phyloP scores from a whole-genome alignment of 768 basidiomycete species.

The Cystoderma amianthinum region DNA sequence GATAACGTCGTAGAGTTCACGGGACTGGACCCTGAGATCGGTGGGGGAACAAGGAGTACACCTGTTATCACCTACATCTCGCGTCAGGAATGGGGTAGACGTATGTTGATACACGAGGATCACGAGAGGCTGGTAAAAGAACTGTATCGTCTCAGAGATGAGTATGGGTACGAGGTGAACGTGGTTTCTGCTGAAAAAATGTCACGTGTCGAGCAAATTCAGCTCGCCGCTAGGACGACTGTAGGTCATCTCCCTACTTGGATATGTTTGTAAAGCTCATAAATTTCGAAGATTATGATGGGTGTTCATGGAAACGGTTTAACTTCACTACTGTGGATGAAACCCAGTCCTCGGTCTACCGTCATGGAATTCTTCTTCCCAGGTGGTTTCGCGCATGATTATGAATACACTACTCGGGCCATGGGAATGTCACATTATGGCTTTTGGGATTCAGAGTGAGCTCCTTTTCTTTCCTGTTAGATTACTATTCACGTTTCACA shows the following conservation, averaged over 20 bases:
- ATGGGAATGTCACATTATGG: conserved; percentile 82
- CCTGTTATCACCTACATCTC: conserved; percentile 93
- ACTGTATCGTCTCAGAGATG: conserved; percentile 59
- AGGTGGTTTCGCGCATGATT: conserved; percentile 80
- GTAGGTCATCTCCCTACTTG: conserved; percentile 32
- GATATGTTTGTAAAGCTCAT: too few species aligned
- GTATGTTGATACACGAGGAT: conserved; percentile 70
- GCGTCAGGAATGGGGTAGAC: conserved; percentile 81
- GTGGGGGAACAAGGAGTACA: conserved; percentile 37
- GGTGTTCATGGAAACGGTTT: conserved; percentile 92
- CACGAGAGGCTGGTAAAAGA: conserved; percentile 77
- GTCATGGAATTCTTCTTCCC: conserved; percentile 93
- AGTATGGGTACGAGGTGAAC: conserved; percentile 82
- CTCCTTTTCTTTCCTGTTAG: conserved; percentile 3
- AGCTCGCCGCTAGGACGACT: conserved; percentile 78
- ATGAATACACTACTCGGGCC: conserved; percentile 74
- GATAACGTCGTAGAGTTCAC: conserved; percentile 69
- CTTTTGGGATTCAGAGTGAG: conserved; percentile 73
- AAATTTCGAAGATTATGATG: conserved; percentile 75
- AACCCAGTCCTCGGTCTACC: conserved; percentile 70
- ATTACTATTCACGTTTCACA: conserved; percentile 2
- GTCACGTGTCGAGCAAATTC: conserved; percentile 72
- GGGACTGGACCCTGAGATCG: conserved; percentile 40
- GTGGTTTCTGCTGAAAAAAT: conserved; percentile 82
- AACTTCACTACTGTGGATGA: conserved; percentile 90